A percentile compares a stretch with the other conserved stretches of the same genome.
Conservation (phyloP, 495 filamentous ascomycete genomes). For the Penicillium canescens region DNA sequence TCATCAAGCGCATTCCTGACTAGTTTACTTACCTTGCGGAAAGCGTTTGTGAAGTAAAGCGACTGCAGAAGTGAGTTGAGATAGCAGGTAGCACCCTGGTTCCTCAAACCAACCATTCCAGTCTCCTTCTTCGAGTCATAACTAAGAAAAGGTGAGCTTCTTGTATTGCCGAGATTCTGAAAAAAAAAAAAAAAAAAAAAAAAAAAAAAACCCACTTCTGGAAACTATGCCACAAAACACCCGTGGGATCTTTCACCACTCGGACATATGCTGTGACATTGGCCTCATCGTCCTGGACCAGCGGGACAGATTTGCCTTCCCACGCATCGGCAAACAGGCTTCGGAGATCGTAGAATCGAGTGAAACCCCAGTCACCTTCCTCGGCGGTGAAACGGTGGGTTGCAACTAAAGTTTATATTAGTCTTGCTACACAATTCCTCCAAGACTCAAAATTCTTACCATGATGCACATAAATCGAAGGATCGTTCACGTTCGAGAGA, state of each 20-base stretch:
- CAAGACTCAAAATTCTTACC: slow-evolving; percentile 34
- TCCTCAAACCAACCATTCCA: slow-evolving; percentile 93
- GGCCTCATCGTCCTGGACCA: slow-evolving; percentile 84
- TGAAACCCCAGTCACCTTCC: slow-evolving; percentile 99
- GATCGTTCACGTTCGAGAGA: slow-evolving; percentile 89
- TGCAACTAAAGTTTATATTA: slow-evolving; percentile 45
- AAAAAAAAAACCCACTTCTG: slow-evolving; percentile 62
- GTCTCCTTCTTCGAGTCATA: slow-evolving; percentile 99
- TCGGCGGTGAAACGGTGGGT: slow-evolving; percentile 93
- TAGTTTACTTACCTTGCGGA: slow-evolving; percentile 73
- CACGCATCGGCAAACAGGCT: slow-evolving; percentile 74
- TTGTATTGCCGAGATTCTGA: neutral
- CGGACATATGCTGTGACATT: slow-evolving; percentile 92
- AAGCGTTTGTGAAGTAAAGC: slow-evolving; percentile 94
- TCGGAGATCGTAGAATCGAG: slow-evolving; percentile 81
- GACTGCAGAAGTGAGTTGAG: slow-evolving; percentile 97
- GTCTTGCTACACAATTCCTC: slow-evolving; percentile 1
- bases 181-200: slow-evolving; percentile 6
- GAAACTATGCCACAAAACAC: slow-evolving; percentile 99
- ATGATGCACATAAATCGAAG: slow-evolving; percentile 70
- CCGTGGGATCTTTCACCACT: slow-evolving; percentile 94
- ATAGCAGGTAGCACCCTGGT: slow-evolving; percentile 98
- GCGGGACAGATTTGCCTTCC: slow-evolving; percentile 67
- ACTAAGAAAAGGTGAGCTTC: slow-evolving; percentile 34
- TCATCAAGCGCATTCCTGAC: neutral